Evolutionary conservation across 805 yeast genomes (phyloP).

Genomic region (Candida boleticola): DNA sequence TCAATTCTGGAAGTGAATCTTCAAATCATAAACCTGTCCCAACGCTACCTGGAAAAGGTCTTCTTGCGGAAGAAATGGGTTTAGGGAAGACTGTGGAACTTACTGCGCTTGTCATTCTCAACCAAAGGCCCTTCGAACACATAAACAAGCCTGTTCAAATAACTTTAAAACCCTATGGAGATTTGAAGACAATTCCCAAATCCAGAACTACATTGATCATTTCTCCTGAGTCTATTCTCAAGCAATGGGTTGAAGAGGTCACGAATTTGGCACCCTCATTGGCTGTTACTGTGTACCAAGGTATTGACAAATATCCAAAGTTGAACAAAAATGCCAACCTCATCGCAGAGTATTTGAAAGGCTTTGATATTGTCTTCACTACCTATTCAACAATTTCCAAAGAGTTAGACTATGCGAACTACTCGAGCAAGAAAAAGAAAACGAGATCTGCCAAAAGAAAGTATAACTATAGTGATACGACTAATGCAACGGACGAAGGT

Average conservation of each 20-base stretch:
- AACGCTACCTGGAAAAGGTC: constrained; percentile 54
- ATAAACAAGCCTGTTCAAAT: constrained; percentile 27
- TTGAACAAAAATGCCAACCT: constrained; percentile 30
- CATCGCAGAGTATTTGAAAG: constrained; percentile 53
- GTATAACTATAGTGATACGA: constrained; percentile 5
- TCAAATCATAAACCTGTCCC: constrained; percentile 17
- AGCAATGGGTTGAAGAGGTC: constrained; percentile 86
- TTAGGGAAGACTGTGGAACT: constrained; percentile 92
- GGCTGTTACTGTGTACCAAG: constrained; percentile 62
- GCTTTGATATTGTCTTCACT: constrained; percentile 76
- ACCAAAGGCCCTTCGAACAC: constrained; percentile 48
- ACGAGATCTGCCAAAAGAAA: constrained; percentile 40
- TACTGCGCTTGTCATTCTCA: constrained; percentile 58
- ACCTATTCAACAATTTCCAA: constrained; percentile 68
- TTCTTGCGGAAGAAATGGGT: constrained; percentile 96
- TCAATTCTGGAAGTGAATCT: too few relatives aligned
- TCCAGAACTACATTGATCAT: constrained; percentile 76
- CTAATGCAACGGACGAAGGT: constrained; percentile 4
- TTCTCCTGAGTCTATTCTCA: constrained; percentile 78
- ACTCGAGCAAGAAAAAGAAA: constrained; percentile 55
- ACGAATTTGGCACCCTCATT: constrained; percentile 55
- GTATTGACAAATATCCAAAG: constrained; percentile 35
- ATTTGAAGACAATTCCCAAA: constrained; percentile 44
- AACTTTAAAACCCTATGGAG: constrained; percentile 34
- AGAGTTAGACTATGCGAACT: constrained; percentile 79